Base-by-base conservation (phyloP, 805 yeast species). In the Kregervanrija pseudodelftensis region DNA sequence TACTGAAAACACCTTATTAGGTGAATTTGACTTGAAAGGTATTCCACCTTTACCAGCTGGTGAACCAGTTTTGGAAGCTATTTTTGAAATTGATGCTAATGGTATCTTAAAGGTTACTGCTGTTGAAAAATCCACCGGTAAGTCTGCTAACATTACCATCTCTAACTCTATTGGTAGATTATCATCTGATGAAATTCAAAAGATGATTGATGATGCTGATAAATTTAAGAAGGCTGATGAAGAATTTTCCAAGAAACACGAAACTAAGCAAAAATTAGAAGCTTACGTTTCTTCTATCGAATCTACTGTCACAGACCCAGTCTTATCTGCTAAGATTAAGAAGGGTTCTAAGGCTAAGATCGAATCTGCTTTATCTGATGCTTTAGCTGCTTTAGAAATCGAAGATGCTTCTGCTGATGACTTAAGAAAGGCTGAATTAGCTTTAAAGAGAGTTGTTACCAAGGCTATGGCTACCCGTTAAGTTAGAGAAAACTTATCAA, bases 21-120 rank as follows among this genome's bases (percentile, higher is more conserved):
- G 98, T 78, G 95, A 91, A 81, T 91, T 91, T 74, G 97, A 91
- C 79, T 84, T 91, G 70, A 86, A 88, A 74, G 95, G 93, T 69
- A 86, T 91, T 65, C 98, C 99, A 69, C 97, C 97, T 69, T 80
- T 93, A 76, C 87, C 88, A 73, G 95, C 96, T 76, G 98, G 98
- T 75, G 96, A 89, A 73, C 98, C 99, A 71, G 96, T 88, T 69
- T 84, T 91, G 67, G 98, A 91, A 80, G 97, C 96, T 62, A 93
- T 91, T 70, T 93, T 91, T 74, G 96, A 91, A 74, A 91, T 93
- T 67, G 99, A 93, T 74, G 98, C 98, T 67, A 93, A 91, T 75
- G 99, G 99, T 81, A 93, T 91, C 80, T 82, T 91, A 72, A 93
- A 91, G 85, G 99, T 91, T 65, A 90, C 96, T 61, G 99, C 99